These are phyloP conservation scores for Auricularia heimuer DNA, from an alignment of 768 basidiomycete genomes.

Conservation along the genomic window DNA sequence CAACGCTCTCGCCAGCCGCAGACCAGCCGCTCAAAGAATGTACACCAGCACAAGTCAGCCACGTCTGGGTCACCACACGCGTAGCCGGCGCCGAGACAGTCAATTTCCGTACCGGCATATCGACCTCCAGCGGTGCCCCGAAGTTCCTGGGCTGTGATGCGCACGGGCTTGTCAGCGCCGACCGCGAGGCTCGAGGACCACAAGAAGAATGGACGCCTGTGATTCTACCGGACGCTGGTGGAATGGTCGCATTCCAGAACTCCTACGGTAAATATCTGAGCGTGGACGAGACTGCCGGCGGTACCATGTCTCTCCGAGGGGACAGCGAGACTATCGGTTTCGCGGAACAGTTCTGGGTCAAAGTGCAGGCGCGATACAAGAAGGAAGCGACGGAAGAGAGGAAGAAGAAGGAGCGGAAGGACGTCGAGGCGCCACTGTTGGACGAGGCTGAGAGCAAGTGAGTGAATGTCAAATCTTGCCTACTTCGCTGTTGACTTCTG, in stretches of 20 bases:
- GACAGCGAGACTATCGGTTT: constrained; percentile 84
- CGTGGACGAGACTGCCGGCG: constrained; percentile 82
- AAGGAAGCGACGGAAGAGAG: constrained; percentile 66
- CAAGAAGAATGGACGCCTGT: constrained; percentile 93
- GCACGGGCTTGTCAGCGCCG: constrained; percentile 73
- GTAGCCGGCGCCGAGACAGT: constrained; percentile 76
- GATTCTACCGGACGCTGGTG: constrained; percentile 50
- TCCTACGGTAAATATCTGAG: constrained; percentile 75
- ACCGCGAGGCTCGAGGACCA: constrained; percentile 81
- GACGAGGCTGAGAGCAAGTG: constrained; percentile 73
- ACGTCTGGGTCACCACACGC: constrained; percentile 87
- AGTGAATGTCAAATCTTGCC: constrained; percentile 20
- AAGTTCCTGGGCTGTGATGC: constrained; percentile 82
- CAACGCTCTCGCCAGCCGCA: constrained; percentile 31
- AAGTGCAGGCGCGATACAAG: constrained; percentile 84
- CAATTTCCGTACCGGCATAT: constrained; percentile 71
- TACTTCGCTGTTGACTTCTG: constrained; percentile 3
- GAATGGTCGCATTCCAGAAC: constrained; percentile 82
- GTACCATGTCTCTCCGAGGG: constrained; percentile 63
- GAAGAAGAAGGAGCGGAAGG: constrained; percentile 49
- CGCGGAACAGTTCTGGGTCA: constrained; percentile 77
- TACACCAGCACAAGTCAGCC: constrained; percentile 69
- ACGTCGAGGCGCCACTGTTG: constrained; percentile 33
- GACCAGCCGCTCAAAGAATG: constrained; percentile 31
- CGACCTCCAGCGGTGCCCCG: neutral